These are phyloP conservation scores for Sporothrix variecibatus DNA, from an alignment of 2,329 filamentous ascomycete species.

Conservation along the genomic window DNA sequence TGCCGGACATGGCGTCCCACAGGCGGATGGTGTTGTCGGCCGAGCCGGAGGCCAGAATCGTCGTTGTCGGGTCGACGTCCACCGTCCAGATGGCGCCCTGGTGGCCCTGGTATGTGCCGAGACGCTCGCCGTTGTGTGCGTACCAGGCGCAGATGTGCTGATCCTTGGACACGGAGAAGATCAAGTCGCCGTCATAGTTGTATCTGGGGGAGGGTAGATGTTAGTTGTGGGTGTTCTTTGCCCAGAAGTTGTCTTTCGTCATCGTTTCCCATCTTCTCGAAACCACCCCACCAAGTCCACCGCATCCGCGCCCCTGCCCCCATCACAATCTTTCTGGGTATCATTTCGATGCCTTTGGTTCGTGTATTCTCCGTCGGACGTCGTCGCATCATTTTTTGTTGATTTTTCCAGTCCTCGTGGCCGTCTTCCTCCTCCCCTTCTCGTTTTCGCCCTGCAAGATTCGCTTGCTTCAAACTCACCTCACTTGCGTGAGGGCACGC, in stretches of 20 bases:
- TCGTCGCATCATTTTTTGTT: not conserved
- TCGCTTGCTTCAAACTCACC: conserved; percentile 25
- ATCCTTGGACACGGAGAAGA: conserved; percentile 36
- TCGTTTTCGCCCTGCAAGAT: not conserved
- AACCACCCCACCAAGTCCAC: not conserved
- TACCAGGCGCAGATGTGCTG: conserved; percentile 90
- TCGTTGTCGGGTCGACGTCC: conserved; percentile 89
- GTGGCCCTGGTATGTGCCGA: conserved; percentile 96
- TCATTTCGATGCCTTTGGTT: conserved; percentile 17
- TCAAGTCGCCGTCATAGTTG: conserved; percentile 85
- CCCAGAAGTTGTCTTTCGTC: not conserved
- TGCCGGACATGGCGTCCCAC: conserved; percentile 93
- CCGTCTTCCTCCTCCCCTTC: not conserved
- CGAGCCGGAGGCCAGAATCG: conserved; percentile 89
- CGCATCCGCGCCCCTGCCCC: not conserved
- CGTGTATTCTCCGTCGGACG: not conserved
- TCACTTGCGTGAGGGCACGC: conserved; percentile 90
- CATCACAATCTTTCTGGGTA: not conserved
- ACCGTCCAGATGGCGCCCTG: conserved; percentile 98
- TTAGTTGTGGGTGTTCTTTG: not conserved
- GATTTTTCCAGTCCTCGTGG: not conserved
- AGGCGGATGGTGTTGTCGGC: conserved; percentile 98
- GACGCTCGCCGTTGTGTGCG: conserved; percentile 94
- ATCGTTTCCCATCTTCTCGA: not conserved
- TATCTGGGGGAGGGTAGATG: conserved; percentile 56